Base-by-base conservation (phyloP, 2,329 filamentous ascomycete species). In the Diplodia intermedia region DNA sequence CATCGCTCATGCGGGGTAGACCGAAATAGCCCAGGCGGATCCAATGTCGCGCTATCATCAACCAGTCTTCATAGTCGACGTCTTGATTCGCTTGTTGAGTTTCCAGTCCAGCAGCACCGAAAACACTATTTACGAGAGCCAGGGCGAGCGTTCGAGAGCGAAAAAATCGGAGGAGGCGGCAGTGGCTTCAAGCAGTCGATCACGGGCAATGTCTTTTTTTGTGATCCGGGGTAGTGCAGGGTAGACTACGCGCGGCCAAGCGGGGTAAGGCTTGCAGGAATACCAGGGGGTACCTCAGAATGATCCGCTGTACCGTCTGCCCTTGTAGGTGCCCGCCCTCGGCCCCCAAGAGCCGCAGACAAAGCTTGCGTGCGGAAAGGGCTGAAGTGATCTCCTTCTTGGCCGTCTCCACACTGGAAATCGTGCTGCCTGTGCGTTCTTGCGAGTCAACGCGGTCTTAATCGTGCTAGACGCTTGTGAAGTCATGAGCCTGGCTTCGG, bases 351-450 rank as follows among this genome's bases (percentile, higher is more conserved):
- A 15, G 20, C n/a, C 4, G 11, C n/a, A 20, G 3, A 9, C 9
- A 60, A 60, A 47, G 38, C 38, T 60, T 60, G 56, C 31, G 38
- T 47, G 56, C 56, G 56, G 56, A 23, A 60, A 29, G 23, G 55
- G 36, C 56, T 47, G 38, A 47, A 47, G 14, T n/a, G 55, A 23
- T 40, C 15, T 9, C 47, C 26, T 7, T 60, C 20, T 4, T 47
- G 2, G 20, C 15, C 31, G 26, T 31, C 56, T 29, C 36, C 56
- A 12, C 20, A 18, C 14, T n/a, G 9, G 6, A 23, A n/a, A 47
- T 23, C 23, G 2, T 38, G 54, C 18, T 56, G 9, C 36, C 33
- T 57, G 33, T 40, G 33, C 38, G 55, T 26, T 47, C 43, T 26
- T 60, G 38, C 56, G 56, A 60, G 56, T 47, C 56, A 60, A 60